Base-by-base conservation (phyloP, 1,284 basidiomycete genomes). In the Tylopilus orsonianus region DNA sequence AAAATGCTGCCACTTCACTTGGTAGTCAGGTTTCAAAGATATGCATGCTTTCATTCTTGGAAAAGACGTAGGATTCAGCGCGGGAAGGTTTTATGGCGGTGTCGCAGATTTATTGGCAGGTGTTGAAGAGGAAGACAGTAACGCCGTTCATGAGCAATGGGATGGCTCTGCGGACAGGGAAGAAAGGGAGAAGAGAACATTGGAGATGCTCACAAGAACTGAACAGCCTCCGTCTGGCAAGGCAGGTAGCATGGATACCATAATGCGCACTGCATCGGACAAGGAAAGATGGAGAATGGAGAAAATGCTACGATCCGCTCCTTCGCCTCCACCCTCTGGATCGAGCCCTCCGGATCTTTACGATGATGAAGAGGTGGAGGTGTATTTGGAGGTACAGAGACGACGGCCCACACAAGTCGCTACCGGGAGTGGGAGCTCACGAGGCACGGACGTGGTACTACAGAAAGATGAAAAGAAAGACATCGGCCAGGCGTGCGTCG, bases 51-150 rank as follows among this genome's bases (percentile, higher is more conserved):
- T 86, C 58, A 85, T 93, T 70, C 85, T 82, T 55, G 94, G 93
- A n/a, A 86, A 84, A 48, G 85, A 90, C 54, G 90, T 97, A 61
- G 81, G 86, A 51, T 97, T 94, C 72, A 85, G 86, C 52, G 90
- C 91, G 5, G 90, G 85, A 18, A 92, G 87, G 6, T 95, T 95
- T 67, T 95, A 94, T 62, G 78, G 92, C 5, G 85, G 89, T 39
- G 79, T 93, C 45, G 89, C 78, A 5, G 87, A 90, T 59, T 73
- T 80, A 68, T 68, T 89, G 20, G 85, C 86, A 5, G 74, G 77
- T n/a, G 79, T 84, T 44, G 86, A 87, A 23, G 87, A 89, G 56
- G 75, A 75, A 5, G 64, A 67, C 44, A 55, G 65, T 12, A 57
- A 53, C 10, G 49, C 56, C 24, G 50, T 63, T 29, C 50, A 66